Conservation (phyloP, 495 filamentous ascomycete species). For the Recurvomyces mirabilis region DNA sequence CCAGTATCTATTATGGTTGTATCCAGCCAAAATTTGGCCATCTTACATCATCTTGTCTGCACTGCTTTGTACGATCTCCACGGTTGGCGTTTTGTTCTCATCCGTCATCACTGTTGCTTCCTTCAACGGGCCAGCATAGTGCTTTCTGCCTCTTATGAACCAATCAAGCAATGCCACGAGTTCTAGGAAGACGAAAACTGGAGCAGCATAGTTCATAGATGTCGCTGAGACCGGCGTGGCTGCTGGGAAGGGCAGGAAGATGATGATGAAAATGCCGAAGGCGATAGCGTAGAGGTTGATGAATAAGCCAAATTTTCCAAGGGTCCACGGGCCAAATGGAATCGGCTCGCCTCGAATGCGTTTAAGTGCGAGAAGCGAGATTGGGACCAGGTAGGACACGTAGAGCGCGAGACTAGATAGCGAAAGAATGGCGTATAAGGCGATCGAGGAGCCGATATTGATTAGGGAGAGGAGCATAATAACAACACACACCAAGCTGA, state of each 20-base stretch:
- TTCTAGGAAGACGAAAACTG: conserved; percentile 17
- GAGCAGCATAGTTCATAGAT: conserved; percentile 40
- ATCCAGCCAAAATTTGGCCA: too few relatives aligned
- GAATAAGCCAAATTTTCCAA: conserved; percentile 29
- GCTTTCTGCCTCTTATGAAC: conserved; percentile 17
- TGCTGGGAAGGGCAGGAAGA: conserved; percentile 39
- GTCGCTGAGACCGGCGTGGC: conserved; percentile 31
- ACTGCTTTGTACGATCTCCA: too few relatives aligned
- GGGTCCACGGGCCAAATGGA: conserved; percentile 23
- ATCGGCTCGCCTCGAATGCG: not conserved
- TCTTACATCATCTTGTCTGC: too few relatives aligned
- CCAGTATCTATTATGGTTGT: too few relatives aligned
- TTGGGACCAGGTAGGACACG: conserved; percentile 42
- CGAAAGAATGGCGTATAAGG: conserved; percentile 42
- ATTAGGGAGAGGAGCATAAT: conserved; percentile 1
- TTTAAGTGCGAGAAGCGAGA: conserved; percentile 31
- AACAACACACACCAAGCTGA: not conserved
- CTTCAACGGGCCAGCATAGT: too few relatives aligned
- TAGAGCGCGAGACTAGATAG: conserved; percentile 39
- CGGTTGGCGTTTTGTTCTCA: too few relatives aligned
- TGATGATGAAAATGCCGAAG: conserved; percentile 34
- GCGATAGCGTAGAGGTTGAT: conserved; percentile 36
- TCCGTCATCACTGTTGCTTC: too few relatives aligned
- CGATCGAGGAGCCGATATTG: conserved; percentile 16
- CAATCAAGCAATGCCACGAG: conserved; percentile 21